A percentile compares a stretch with the other conserved stretches of the same genome.
Evolutionary conservation across 2,329 filamentous ascomycete species (phyloP).

Genomic region (Cordyceps pruinosa): DNA sequence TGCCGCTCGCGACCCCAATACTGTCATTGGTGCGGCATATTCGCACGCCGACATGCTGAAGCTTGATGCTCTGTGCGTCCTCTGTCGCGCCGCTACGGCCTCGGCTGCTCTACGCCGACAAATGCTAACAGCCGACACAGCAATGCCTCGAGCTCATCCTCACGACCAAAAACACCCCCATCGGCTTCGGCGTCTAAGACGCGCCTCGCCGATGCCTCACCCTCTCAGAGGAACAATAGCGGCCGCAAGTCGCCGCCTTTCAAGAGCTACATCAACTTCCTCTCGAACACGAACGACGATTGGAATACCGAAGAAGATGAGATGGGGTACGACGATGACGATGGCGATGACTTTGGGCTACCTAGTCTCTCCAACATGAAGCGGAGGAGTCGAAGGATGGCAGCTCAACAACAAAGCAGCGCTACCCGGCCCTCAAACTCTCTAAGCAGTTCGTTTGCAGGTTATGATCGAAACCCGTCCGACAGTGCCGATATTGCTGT

Average conservation of each 20-base stretch:
- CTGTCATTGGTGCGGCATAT: conserved; percentile 90
- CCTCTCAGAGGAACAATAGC: conserved; percentile 46
- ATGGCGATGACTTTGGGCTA: conserved; percentile 91
- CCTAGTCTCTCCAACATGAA: conserved; percentile 91
- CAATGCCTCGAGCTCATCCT: conserved; percentile 51
- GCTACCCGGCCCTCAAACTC: conserved; percentile 27
- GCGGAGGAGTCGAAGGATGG: conserved; percentile 54
- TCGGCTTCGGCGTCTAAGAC: conserved; percentile 49
- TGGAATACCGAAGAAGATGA: conserved; percentile 75
- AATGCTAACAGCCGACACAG: conserved; percentile 31
- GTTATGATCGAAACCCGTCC: conserved; percentile 52
- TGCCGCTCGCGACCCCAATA: conserved; percentile 50
- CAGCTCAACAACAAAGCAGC: conserved; percentile 33
- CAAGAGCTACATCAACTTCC: conserved; percentile 71
- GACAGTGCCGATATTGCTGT: conserved; percentile 93
- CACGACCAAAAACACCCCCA: conserved; percentile 70
- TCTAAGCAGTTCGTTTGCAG: conserved; percentile 33
- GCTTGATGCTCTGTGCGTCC: conserved; percentile 66
- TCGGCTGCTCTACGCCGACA: background rate
- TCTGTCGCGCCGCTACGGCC: background rate
- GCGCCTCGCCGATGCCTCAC: conserved; percentile 44
- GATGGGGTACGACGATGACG: conserved; percentile 75
- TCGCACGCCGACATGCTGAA: conserved; percentile 94
- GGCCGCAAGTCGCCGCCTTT: conserved; percentile 56
- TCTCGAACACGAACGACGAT: conserved; percentile 74